A percentile compares a stretch with the other conserved stretches of the same genome.
Evolutionary conservation across 2,329 filamentous ascomycete species (phyloP).

Genomic region (Ceratocystis harringtonii): DNA sequence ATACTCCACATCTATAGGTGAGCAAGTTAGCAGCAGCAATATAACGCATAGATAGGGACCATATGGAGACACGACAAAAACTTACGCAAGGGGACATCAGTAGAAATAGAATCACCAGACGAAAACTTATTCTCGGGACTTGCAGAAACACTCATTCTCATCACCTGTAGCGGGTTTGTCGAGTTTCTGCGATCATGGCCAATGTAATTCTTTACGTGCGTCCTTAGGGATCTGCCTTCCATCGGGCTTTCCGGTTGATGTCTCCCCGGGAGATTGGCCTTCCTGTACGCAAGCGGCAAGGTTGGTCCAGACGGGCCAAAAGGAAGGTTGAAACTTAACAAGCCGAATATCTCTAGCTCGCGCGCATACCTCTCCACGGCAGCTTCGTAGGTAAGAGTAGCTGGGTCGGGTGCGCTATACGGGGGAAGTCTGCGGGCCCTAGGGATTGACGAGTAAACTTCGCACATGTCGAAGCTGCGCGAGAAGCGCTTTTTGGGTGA

Average conservation of each 20-base stretch:
- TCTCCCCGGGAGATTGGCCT: not conserved
- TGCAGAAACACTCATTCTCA: not conserved
- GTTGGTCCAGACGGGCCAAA: not conserved
- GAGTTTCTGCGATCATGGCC: constrained; percentile 15
- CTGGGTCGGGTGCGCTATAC: not conserved
- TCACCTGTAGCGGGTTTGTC: constrained; percentile 6
- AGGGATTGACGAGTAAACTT: constrained; percentile 33
- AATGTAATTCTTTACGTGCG: not conserved
- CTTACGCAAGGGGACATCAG: constrained; percentile 34
- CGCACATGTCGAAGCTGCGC: constrained; percentile 35
- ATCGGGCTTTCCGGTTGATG: too few relatives aligned
- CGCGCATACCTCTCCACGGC: constrained; percentile 5
- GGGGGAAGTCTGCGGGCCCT: constrained; percentile 16
- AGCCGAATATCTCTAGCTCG: not conserved
- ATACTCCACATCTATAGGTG: constrained; percentile 31
- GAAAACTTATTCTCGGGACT: not conserved
- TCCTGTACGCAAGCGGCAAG: constrained; percentile 10
- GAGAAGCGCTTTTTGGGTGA: constrained; percentile 34
- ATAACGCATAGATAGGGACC: not conserved
- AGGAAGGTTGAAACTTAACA: too few relatives aligned
- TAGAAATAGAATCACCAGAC: constrained; percentile 12
- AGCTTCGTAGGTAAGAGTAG: not conserved
- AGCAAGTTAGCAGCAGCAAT: constrained; percentile 5
- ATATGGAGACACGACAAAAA: constrained; percentile 17
- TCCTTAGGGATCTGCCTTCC: too few relatives aligned